These are phyloP conservation scores for Penstemon barbatus DNA, from an alignment of 257 asterid genomes.

Conservation along the genomic window DNA sequence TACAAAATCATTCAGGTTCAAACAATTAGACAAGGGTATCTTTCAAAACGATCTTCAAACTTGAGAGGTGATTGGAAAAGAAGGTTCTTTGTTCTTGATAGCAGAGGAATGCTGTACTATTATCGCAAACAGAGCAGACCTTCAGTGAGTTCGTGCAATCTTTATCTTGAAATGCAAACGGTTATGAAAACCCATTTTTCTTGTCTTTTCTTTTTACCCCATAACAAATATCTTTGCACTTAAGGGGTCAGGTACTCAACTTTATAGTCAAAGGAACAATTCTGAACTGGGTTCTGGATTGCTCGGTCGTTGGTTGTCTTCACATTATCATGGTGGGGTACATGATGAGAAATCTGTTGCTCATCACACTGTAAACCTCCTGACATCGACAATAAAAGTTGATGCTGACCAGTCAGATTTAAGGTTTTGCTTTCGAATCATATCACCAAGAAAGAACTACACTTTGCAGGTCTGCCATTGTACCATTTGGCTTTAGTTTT, in stretches of 20 bases:
- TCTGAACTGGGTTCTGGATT: conserved; percentile 98
- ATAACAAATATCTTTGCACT: conserved; percentile 12
- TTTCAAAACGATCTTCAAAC: conserved; percentile 93
- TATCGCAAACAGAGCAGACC: conserved; percentile 97
- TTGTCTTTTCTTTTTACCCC: conserved; percentile 14
- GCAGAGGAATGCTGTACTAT: conserved; percentile 98
- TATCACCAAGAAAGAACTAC: conserved; percentile 97
- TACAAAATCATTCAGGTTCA: conserved; percentile 71
- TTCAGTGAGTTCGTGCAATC: conserved; percentile 57
- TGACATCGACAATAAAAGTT: conserved; percentile 96
- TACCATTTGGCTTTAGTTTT: conserved; percentile 24
- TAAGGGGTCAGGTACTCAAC: conserved; percentile 88
- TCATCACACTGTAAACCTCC: conserved; percentile 93
- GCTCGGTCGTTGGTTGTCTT: conserved; percentile 96
- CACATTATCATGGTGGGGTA: conserved; percentile 94
- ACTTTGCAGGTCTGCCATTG: conserved; percentile 78
- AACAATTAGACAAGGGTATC: conserved; percentile 98
- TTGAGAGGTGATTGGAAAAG: conserved; percentile 99
- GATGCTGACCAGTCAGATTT: conserved; percentile 99
- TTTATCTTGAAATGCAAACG: conserved; percentile 5
- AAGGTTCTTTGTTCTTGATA: conserved; percentile 98
- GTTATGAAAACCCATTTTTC: background rate
- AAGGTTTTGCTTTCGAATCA: conserved; percentile 97
- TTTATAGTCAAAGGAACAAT: conserved; percentile 89
- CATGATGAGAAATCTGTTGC: conserved; percentile 99